phyloP scores from a whole-genome alignment of 495 filamentous ascomycete species.

The Talaromyces adpressus region DNA sequence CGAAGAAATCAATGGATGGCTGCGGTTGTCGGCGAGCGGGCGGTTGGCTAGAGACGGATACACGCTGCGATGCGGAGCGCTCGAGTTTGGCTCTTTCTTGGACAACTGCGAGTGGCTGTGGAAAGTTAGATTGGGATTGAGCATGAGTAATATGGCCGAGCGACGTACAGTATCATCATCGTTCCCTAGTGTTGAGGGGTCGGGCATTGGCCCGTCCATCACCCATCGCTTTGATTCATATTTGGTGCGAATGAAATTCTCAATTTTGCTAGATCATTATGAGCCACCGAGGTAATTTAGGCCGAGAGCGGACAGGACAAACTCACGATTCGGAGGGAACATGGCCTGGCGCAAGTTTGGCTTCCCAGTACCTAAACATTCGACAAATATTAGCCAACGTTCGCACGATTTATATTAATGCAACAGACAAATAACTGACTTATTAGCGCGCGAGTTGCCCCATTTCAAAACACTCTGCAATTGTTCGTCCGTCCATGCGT shows the following conservation, averaged over 20 bases:
- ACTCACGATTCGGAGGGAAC: constrained; percentile 85
- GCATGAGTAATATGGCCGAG: neutral
- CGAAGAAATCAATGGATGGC: constrained; percentile 55
- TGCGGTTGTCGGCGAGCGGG: constrained; percentile 32
- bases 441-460: constrained; percentile 94
- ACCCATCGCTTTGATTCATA: constrained; percentile 98
- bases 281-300: constrained; percentile 6
- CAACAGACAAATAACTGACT: constrained; percentile 42
- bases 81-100: constrained; percentile 67
- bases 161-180: constrained; percentile 65
- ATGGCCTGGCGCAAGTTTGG: constrained; percentile 84
- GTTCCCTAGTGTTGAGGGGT: constrained; percentile 76
- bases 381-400: constrained; percentile 10
- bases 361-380: constrained; percentile 77
- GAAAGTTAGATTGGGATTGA: constrained; percentile 16
- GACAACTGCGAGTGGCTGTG: constrained; percentile 61
- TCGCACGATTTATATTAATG: neutral
- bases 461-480: constrained; percentile 83
- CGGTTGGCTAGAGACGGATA: constrained; percentile 33
- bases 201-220: constrained; percentile 92
- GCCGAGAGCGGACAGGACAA: neutral
- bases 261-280: constrained; percentile 63
- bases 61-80: constrained; percentile 43
- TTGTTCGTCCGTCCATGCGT: constrained; percentile 98
- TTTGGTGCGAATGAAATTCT: constrained; percentile 98